phyloP scores from a whole-genome alignment of 2,329 filamentous ascomycete species.

The Scleromitrula shiraiana region DNA sequence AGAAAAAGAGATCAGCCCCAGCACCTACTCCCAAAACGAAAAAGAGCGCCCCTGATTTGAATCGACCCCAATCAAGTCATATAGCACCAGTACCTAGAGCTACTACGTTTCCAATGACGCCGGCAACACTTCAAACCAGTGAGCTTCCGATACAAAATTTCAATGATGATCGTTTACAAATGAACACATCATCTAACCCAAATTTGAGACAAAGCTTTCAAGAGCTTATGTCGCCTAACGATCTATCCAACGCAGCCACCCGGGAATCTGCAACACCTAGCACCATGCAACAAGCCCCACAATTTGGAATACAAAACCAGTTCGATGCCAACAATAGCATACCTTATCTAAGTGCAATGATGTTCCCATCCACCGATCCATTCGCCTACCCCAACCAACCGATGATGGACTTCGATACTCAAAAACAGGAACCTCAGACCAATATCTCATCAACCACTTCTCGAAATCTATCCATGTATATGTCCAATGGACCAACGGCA shows the following conservation, averaged over 20 bases:
- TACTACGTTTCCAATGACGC: constrained; percentile 25
- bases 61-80: constrained; percentile 10
- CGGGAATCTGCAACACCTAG: constrained; percentile 20
- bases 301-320: constrained; percentile 28
- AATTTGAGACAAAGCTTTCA: constrained; percentile 24
- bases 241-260: constrained; percentile 23
- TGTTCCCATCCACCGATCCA: constrained; percentile 73
- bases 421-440: constrained; percentile 20
- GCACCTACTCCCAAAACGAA: constrained; percentile 32
- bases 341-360: constrained; percentile 66
- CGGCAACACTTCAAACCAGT: constrained; percentile 19
- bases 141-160: constrained; percentile 13
- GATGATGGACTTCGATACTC: constrained; percentile 48
- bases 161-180: constrained; percentile 17
- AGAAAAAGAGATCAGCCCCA: constrained; percentile 51
- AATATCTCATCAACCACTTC: constrained; percentile 9
- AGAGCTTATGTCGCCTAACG: constrained; percentile 22
- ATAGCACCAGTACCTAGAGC: constrained; percentile 14
- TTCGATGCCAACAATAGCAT: constrained; percentile 32
- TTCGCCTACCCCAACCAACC: constrained; percentile 72
- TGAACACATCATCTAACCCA: constrained; percentile 21
- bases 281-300: constrained; percentile 13
- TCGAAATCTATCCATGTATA: constrained; percentile 19
- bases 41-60: constrained; percentile 19
- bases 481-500: constrained; percentile 21